Evolutionary conservation across 306 rosid species (phyloP).

Genomic region (Cucumis hystrix): DNA sequence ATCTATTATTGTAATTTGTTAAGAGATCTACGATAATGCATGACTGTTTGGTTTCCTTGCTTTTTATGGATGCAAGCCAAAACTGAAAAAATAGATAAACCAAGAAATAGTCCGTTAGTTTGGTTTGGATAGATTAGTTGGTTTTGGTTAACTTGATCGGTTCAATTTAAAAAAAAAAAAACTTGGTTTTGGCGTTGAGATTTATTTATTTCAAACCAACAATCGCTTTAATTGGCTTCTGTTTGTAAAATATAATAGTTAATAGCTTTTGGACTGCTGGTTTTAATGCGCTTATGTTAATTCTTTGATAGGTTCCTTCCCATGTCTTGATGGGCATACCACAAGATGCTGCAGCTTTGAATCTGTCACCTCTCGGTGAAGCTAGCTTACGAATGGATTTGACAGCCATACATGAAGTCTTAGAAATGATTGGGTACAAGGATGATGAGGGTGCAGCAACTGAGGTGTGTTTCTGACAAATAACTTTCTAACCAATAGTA

Average conservation of each 20-base stretch:
- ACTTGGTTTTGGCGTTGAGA: neutral
- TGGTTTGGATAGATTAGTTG: neutral
- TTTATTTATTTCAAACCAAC: neutral
- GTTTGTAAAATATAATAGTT: neutral
- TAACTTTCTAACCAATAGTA: neutral
- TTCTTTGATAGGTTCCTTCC: constrained; percentile 66
- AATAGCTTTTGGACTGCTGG: neutral
- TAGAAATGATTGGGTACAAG: constrained; percentile 80
- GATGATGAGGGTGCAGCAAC: constrained; percentile 91
- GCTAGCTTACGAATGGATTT: constrained; percentile 77
- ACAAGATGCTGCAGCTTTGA: constrained; percentile 38
- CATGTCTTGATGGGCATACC: constrained; percentile 79
- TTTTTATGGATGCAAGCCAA: neutral
- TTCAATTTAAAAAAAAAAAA: neutral
- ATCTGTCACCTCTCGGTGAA: constrained; percentile 73
- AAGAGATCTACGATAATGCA: neutral
- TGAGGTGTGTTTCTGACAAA: constrained; percentile 51
- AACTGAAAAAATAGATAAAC: neutral
- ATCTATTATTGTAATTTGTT: neutral
- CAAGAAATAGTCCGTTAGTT: neutral
- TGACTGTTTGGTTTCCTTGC: neutral
- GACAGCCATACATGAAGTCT: constrained; percentile 74
- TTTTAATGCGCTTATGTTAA: constrained; percentile 14
- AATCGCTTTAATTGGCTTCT: neutral
- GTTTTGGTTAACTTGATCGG: neutral